phyloP scores from a whole-genome alignment of 1,284 basidiomycete species.

The Porogramme epimiltina region DNA sequence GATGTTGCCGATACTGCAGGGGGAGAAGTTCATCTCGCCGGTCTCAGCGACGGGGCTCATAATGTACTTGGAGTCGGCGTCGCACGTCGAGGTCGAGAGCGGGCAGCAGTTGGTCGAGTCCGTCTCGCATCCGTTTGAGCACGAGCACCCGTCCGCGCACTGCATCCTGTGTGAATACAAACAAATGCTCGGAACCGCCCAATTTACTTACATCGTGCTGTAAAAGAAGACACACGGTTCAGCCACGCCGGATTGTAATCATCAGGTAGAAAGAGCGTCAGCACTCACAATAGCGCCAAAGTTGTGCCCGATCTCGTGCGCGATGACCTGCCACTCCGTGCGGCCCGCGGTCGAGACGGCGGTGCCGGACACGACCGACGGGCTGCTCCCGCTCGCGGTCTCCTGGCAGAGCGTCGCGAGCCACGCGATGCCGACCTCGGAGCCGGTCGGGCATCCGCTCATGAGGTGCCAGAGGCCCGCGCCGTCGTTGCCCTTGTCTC shows the following conservation, averaged over 20 bases:
- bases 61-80: constrained; percentile 70
- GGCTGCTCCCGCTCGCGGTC: constrained; percentile 45
- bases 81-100: constrained; percentile 57
- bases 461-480: constrained; percentile 90
- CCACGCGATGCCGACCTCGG: constrained; percentile 92
- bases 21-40: constrained; percentile 72
- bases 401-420: constrained; percentile 77
- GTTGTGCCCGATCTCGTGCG: constrained; percentile 91
- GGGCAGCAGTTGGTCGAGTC: constrained; percentile 68
- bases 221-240: no score
- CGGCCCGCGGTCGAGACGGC: constrained; percentile 79
- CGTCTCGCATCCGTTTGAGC: constrained; percentile 31
- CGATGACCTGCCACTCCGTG: constrained; percentile 81
- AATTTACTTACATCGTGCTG: constrained; percentile 60
- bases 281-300: constrained; percentile 86
- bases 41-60: constrained; percentile 81
- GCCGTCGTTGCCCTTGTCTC: constrained; percentile 67
- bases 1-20: constrained; percentile 85
- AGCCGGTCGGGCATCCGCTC: constrained; percentile 83
- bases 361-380: constrained; percentile 74
- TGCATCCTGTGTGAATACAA: constrained; percentile 28
- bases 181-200: background rate
- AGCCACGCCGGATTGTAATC: no score
- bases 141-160: constrained; percentile 70
- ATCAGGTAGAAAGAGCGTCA: background rate